Evolutionary conservation across 2,329 filamentous ascomycete genomes (phyloP), one percentile per base, ranked within the genome.

Genomic region (Trichoderma sp.): DNA sequence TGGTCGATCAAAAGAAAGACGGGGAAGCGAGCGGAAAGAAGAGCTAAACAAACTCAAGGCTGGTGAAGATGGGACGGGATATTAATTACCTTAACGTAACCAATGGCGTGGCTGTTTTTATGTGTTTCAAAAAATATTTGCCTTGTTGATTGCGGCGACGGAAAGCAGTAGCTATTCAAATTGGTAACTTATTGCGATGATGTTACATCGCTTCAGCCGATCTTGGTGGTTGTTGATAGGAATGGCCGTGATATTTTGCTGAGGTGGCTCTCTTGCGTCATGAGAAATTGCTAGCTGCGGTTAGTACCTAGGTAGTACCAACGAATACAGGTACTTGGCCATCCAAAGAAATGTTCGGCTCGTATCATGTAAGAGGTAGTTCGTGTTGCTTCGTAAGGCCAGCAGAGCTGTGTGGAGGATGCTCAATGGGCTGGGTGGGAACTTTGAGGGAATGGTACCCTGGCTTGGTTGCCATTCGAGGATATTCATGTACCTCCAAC

Each of bases 1-100:
- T 91, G 75, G 87, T 89, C 56, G 85, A 86, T 56, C 68, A 79
- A 12, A 78, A 80, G 24, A 83, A 85, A 77, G 83, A 83, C 77
- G 81, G 74, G 24, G 80, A 79, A 14, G 75, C 80, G 21, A 78
- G 79, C 6, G 80, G 79, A 38, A 85, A 84, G 81, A 86, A 83
- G 81, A 81, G 80, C 75, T 85, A 80, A 75, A 60, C 45, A 41
- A 41, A 4, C 8, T 38, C 35, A 38, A 38, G 35, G 35, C 35
- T 11, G n/a, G 41, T 35, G 31, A 31, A 66, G 29, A 68, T 53
- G 64, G 64, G 53, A 50, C 38, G 64, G 72, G 64, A 33, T n/a
- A n/a, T 14, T 31, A 50, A 38, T 41, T 71, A 60, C 67, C 53
- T 21, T 21, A 31, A 68, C 45, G 38, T 27, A 68, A 63, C 9